These are phyloP conservation scores for Citrullus colocynthis DNA, from an alignment of 306 rosid genomes.

Conservation along the genomic window DNA sequence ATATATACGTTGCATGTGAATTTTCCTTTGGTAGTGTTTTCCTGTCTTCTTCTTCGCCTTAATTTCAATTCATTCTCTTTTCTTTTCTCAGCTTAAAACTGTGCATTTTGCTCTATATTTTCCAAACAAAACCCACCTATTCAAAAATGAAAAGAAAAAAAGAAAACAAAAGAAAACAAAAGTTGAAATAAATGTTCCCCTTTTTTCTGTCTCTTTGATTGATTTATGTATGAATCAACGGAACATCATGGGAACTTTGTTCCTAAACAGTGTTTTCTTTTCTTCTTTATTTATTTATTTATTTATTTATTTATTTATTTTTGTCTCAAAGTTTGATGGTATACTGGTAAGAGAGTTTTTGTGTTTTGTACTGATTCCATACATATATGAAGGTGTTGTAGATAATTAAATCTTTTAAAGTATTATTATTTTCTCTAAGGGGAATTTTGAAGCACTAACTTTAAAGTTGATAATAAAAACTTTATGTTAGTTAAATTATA, in stretches of 20 bases:
- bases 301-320: neutral
- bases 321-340: neutral
- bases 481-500: too few species aligned
- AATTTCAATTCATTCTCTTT: neutral
- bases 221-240: neutral
- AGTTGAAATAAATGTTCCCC: neutral
- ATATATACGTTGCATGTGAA: neutral
- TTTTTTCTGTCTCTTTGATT: neutral
- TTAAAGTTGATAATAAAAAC: too few species aligned
- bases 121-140: neutral
- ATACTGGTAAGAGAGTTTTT: neutral
- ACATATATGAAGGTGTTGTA: neutral
- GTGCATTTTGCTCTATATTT: neutral
- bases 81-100: neutral
- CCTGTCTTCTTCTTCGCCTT: neutral
- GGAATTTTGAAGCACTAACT: too few species aligned
- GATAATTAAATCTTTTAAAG: neutral
- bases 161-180: neutral
- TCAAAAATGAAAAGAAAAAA: neutral
- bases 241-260: slow-evolving; percentile 1
- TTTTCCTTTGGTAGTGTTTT: neutral
- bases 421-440: neutral
- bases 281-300: neutral
- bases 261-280: neutral
- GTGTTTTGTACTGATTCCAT: neutral